Base-by-base conservation (phyloP, 1,139 yeast genomes). In the Blastobotrys persicus region DNA sequence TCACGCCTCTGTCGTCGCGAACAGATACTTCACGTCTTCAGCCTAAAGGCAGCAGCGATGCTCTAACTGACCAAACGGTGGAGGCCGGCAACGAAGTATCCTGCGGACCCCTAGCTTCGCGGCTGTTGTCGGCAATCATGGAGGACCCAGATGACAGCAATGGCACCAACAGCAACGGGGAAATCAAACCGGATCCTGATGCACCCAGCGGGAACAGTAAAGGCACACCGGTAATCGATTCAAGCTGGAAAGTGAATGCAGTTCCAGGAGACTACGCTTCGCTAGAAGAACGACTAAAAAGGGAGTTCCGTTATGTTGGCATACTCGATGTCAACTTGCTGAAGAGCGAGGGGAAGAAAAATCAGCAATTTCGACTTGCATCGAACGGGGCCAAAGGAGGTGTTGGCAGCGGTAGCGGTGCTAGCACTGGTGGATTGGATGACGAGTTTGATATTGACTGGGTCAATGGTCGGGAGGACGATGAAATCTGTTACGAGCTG, bases 301-400 rank as follows among this genome's bases (percentile, higher is more conserved):
- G 95, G 40, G 98, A 94, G 66, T 74, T 94, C 59, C 83, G 86
- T 58, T 89, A 86, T 63, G 89, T 92, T 53, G 98, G 98, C 0
- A 88, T 94, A 9, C 83, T 89, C 58, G 87, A 74, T 75, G 65
- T 70, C 48, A 71, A 69, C 47, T 56, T 66, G 20, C 55, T 67
- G 16, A 60, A 62, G 41, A 56, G 58, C 43, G 68, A 64, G 42
- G 68, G 60, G 28, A 57, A 53, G 72, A 77, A 19, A 56, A 66
- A 57, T 58, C 64, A 18, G 66, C 64, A 56, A 45, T 31, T 42
- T 28, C 23, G 26, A 26, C 31, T 31, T 14, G 51, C 43, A 9
- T 68, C 28, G 31, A 16, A 20, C 16, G 43, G 48, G 14, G 41
- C 44, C 28, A 41, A 37, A 18, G 31, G 33, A 6, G 44, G 32